Evolutionary conservation across 1,284 basidiomycete species (phyloP).

Genomic region (Lentinus polychrous): DNA sequence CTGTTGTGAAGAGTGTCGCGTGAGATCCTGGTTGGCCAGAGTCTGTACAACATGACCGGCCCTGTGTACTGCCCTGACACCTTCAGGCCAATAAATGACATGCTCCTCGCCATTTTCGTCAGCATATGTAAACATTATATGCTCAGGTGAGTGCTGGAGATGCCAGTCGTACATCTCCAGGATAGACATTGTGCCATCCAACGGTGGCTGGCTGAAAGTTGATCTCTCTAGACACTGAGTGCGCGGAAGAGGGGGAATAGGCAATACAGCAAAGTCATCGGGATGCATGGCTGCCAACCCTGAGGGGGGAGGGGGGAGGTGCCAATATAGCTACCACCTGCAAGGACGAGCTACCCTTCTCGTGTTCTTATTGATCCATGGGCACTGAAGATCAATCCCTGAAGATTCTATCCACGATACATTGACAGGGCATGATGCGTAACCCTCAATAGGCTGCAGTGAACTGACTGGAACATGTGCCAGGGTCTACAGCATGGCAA

Average conservation of each 20-base stretch:
- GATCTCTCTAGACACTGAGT: slow-evolving; percentile 10
- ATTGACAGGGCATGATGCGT: too few species aligned
- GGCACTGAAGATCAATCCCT: too few species aligned
- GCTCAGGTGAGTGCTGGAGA: slow-evolving; percentile 23
- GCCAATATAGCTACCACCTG: too few species aligned
- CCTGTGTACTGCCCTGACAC: slow-evolving; percentile 16
- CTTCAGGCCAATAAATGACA: slow-evolving; percentile 23
- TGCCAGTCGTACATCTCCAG: slow-evolving; percentile 32
- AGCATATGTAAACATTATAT: slow-evolving; percentile 27
- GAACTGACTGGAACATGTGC: too few species aligned
- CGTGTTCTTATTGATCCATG: too few species aligned
- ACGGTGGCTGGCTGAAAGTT: slow-evolving; percentile 8
- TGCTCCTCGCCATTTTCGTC: slow-evolving; percentile 15
- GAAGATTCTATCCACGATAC: too few species aligned
- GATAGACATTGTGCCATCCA: slow-evolving; percentile 20
- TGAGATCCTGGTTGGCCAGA: slow-evolving; percentile 5
- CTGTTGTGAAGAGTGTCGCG: background rate
- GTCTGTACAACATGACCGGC: slow-evolving; percentile 14
- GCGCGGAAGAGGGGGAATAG: slow-evolving; percentile 4
- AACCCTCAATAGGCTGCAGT: too few species aligned
- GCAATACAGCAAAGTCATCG: slow-evolving; percentile 1
- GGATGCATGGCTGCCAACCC: slow-evolving; percentile 7
- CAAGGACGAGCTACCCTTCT: too few species aligned
- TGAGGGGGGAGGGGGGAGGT: too few species aligned
- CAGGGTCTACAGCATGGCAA: too few species aligned